Percentiles rank a stretch among this genome's conserved stretches.
These are phyloP conservation scores for Alternaria alternata DNA, from an alignment of 2,329 filamentous ascomycete species.

Conservation along the genomic window DNA sequence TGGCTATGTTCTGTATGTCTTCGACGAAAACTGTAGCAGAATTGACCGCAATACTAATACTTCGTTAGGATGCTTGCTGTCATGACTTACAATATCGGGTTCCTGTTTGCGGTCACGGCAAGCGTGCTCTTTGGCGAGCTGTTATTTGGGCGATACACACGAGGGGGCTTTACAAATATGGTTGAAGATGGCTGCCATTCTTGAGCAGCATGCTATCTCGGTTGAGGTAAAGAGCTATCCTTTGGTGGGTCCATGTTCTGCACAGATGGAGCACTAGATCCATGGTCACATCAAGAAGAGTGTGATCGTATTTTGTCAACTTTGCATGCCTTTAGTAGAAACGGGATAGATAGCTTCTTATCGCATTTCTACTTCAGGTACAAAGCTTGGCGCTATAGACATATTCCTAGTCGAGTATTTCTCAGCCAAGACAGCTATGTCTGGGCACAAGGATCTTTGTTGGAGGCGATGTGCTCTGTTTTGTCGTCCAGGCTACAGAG, in stretches of 20 bases:
- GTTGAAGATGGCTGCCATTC: conserved; percentile 41
- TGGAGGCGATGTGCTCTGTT: too few species aligned
- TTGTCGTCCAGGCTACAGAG: too few species aligned
- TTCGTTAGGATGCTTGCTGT: conserved; percentile 39
- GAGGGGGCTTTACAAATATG: conserved; percentile 22
- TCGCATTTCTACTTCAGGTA: too few species aligned
- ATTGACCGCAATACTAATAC: conserved; percentile 2
- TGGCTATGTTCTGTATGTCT: conserved; percentile 40
- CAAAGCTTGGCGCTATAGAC: too few species aligned
- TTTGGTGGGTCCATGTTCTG: neutral
- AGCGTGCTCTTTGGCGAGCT: conserved; percentile 42
- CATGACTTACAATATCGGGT: conserved; percentile 45
- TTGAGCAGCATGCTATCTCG: conserved; percentile 3
- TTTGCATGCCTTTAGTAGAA: neutral
- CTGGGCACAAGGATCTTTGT: too few species aligned
- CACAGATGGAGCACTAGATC: neutral
- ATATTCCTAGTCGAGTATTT: too few species aligned
- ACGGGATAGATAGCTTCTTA: neutral
- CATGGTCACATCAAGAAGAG: neutral
- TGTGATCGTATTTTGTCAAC: neutral
- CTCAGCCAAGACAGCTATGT: too few species aligned
- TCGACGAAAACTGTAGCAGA: neutral
- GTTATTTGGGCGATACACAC: conserved; percentile 39
- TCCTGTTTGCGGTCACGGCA: conserved; percentile 41
- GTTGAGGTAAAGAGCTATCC: neutral